Evolutionary conservation across 139 green algal genomes (phyloP).

Genomic region (Micractinium conductrix): DNA sequence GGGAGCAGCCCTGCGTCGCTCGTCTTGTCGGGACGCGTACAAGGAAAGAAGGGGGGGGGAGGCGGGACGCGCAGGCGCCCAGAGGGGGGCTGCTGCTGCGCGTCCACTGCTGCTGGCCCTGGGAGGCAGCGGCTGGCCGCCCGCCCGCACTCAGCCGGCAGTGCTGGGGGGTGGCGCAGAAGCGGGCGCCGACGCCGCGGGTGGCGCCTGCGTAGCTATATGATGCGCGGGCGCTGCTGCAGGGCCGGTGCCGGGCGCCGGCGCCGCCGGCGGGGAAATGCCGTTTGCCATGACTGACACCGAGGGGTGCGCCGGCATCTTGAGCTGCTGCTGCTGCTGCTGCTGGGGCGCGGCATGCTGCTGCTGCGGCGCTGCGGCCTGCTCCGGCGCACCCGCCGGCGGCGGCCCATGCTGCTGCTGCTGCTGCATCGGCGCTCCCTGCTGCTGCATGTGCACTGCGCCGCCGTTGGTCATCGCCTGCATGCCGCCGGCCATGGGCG

Average conservation of each 20-base stretch:
- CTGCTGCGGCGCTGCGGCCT: not conserved
- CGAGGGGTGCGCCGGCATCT: not conserved
- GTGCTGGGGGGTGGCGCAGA: not conserved
- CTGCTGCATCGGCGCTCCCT: not conserved
- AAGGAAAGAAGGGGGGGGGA: not conserved
- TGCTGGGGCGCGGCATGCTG: not conserved
- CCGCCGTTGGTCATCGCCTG: too few relatives aligned
- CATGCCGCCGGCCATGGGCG: not conserved
- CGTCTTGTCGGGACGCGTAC: not conserved
- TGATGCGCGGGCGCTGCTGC: not conserved
- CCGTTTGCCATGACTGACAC: not conserved
- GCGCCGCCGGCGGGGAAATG: not conserved
- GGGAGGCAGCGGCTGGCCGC: too few relatives aligned
- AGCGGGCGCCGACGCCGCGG: not conserved
- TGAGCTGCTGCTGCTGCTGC: not conserved
- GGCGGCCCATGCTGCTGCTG: not conserved
- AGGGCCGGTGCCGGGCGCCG: not conserved
- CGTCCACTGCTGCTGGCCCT: not conserved
- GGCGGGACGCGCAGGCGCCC: not conserved
- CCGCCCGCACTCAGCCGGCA: too few relatives aligned
- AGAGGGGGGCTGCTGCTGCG: not conserved
- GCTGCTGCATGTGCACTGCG: not conserved
- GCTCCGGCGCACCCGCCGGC: not conserved
- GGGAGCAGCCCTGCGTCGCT: not conserved
- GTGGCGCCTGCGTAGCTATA: constrained; percentile 6